These are phyloP conservation scores for Lecanosticta acicola DNA, from an alignment of 2,329 filamentous ascomycete genomes.

Conservation along the genomic window DNA sequence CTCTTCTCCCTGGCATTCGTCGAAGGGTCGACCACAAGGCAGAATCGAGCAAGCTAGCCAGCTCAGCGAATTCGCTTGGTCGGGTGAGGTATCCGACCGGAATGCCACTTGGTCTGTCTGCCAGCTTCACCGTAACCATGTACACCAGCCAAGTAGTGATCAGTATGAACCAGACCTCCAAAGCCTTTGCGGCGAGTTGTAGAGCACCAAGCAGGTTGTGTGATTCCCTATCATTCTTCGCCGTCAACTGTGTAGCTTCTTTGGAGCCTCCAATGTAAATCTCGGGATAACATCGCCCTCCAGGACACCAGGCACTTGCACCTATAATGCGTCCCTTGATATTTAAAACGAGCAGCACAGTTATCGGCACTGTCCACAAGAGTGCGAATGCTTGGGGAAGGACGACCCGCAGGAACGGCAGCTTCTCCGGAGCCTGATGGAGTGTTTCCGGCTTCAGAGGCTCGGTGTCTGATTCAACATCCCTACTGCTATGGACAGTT, in stretches of 20 bases:
- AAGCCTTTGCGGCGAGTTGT: slow-evolving; percentile 29
- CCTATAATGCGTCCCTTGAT: slow-evolving; percentile 25
- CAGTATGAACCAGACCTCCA: slow-evolving; percentile 32
- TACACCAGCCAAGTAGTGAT: slow-evolving; percentile 28
- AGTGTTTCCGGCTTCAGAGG: neutral
- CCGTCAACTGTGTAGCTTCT: neutral
- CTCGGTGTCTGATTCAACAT: neutral
- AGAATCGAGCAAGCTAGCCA: slow-evolving; percentile 23
- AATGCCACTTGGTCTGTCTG: slow-evolving; percentile 21
- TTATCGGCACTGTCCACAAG: slow-evolving; percentile 28
- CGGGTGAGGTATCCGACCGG: slow-evolving; percentile 27
- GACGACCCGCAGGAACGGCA: slow-evolving; percentile 3
- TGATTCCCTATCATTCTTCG: slow-evolving; percentile 20
- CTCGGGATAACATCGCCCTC: slow-evolving; percentile 14
- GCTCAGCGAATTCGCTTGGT: slow-evolving; percentile 26
- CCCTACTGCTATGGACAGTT: neutral
- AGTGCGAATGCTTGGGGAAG: slow-evolving; percentile 20
- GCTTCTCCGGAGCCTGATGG: too few species aligned
- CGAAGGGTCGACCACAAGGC: slow-evolving; percentile 22
- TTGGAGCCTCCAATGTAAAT: slow-evolving; percentile 4
- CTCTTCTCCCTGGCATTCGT: neutral
- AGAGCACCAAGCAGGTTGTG: slow-evolving; percentile 29
- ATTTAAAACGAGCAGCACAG: slow-evolving; percentile 27
- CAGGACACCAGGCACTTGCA: slow-evolving; percentile 27
- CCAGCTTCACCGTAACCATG: slow-evolving; percentile 25